These are phyloP conservation scores for Pseudogymnoascus sp. DNA, from an alignment of 2,329 filamentous ascomycete species.

Conservation along the genomic window DNA sequence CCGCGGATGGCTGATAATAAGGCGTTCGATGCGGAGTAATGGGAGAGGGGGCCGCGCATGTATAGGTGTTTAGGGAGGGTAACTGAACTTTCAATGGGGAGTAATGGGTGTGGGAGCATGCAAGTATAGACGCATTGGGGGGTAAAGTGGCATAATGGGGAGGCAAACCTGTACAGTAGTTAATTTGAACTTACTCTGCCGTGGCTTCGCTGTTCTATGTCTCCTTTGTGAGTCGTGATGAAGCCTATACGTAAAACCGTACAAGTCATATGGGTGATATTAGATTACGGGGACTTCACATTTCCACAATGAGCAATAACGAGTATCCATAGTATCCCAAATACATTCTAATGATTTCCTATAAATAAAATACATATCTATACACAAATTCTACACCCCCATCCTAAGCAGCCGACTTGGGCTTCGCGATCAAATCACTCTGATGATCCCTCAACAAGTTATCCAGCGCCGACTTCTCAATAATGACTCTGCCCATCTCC, in stretches of 20 bases:
- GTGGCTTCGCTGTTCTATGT: not conserved
- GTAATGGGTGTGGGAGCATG: not conserved
- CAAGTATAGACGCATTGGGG: not conserved
- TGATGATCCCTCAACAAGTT: slow-evolving; percentile 65
- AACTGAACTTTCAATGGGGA: not conserved
- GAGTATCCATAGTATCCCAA: not conserved
- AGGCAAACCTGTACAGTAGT: not conserved
- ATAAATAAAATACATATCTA: slow-evolving; percentile 10
- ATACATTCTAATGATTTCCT: not conserved
- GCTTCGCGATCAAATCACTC: slow-evolving; percentile 44
- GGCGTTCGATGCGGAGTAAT: not conserved
- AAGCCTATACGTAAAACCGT: not conserved
- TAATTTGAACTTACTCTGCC: not conserved
- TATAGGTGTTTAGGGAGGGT: not conserved
- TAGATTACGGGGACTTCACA: not conserved
- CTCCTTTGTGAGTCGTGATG: not conserved
- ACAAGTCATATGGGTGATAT: too few species aligned
- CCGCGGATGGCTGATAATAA: not conserved
- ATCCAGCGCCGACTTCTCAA: slow-evolving; percentile 74
- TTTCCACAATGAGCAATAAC: not conserved
- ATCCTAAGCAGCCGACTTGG: not conserved
- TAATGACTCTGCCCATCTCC: slow-evolving; percentile 73
- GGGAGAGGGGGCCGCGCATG: not conserved
- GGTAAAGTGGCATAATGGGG: not conserved
- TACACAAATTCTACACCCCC: not conserved